A percentile compares a stretch with the other conserved stretches of the same genome.
Evolutionary conservation across 208 protist species (phyloP).

Genomic region (Strigomonas galati): DNA sequence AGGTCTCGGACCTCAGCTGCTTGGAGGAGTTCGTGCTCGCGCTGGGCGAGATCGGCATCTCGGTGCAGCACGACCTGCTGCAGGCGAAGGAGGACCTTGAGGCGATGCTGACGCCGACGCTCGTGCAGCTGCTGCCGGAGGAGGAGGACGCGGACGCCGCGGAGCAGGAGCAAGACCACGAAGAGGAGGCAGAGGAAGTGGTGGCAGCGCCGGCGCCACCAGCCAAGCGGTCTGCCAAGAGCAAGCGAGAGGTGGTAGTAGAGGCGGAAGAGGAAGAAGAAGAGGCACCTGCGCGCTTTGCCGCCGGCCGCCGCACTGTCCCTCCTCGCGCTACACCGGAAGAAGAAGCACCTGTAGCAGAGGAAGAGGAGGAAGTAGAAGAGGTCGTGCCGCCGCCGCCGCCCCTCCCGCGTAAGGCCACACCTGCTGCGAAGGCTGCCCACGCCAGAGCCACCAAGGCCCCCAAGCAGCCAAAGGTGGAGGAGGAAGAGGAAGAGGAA

Average conservation of each 20-base stretch:
- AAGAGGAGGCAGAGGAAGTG: no score
- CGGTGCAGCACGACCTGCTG: conserved; percentile 75
- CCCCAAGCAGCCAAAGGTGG: conserved; percentile 14
- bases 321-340: no score
- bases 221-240: no score
- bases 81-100: conserved; percentile 78
- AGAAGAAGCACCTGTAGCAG: no score
- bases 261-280: conserved; percentile 24
- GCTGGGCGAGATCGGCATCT: conserved; percentile 50
- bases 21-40: conserved; percentile 69
- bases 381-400: no score
- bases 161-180: conserved; percentile 27
- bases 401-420: no score
- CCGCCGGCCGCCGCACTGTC: no score
- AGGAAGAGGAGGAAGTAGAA: no score
- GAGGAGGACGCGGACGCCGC: conserved; percentile 31
- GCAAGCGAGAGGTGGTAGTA: no score
- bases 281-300: neutral
- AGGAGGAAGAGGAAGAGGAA: conserved; percentile 13
- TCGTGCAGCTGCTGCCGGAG: conserved; percentile 80
- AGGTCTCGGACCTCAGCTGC: conserved; percentile 50
- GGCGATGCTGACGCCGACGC: conserved; percentile 73
- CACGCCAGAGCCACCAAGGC: no score
- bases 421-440: no score
- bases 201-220: no score